Base-by-base conservation (phyloP, 2,329 filamentous ascomycete genomes). In the Fonsecaea pugnacius region DNA sequence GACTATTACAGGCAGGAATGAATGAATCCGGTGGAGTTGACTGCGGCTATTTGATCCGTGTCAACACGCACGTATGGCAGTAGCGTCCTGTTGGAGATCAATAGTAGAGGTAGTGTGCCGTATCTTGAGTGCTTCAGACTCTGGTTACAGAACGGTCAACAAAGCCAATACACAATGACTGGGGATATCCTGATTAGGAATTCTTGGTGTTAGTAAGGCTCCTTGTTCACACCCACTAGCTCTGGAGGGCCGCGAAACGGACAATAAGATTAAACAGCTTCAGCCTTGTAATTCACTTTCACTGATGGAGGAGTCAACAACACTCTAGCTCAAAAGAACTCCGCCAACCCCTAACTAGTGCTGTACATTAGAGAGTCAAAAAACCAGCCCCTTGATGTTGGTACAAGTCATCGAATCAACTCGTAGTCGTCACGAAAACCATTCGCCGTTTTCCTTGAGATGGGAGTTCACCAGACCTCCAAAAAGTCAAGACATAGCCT, bases 401-500 rank as follows among this genome's bases (percentile, higher is more conserved):
- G 43, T 48, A 48, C 43, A 43, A 43, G n/a, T 43, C 38, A 48
- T 48, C 6, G 43, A 48, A 24, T 48, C 16, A 48, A 48, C 18
- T 48, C 43, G 6, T 48, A 24, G 18, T 24, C 43, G 16, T 48
- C 21, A 24, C 18, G 9, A 24, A 48, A 48, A 24, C n/a, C 24
- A 18, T 12, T 27, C 18, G n/a, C 16, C 43, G 2, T 9, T 48
- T 48, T 48, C 18, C 43, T 21, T 24, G 43, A 48, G 43, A 24
- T 27, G 21, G 43, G 16, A 24, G 12, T 48, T 27, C 5, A 10
- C 21, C 12, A 5, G 18, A 21, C 24, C 4, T 24, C 53, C 18
- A 40, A 33, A 27, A 52, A 36, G 35, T 63, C 38, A 63, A 40
- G 27, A 53, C 16, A 38, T 53, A 32, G 30, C 58, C 40, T 63